Base-by-base conservation (phyloP, 2,329 filamentous ascomycete genomes). In the Dichotomopilus funicola region DNA sequence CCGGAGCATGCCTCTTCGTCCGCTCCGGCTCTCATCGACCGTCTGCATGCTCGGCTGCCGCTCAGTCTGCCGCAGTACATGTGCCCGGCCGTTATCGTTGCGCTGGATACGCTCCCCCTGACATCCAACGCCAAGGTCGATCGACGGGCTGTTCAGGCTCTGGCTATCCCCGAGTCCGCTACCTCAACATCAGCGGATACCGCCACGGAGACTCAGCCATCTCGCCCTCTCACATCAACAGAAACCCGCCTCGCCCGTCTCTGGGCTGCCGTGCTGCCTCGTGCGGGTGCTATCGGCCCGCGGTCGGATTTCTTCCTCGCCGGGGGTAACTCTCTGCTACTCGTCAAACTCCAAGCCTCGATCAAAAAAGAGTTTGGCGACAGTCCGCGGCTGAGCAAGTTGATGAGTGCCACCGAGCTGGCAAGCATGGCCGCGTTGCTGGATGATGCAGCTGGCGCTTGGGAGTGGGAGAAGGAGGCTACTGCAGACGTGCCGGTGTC, bases 321-420 rank as follows among this genome's bases (percentile, higher is more conserved):
- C 1, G 51, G 51, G 36, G 51, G 51, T 40, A 53, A 41, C 51
- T 53, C 51, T 9, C 43, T 53, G n/a, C 44, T 53, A 31, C 43
- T 48, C 9, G 44, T 53, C 36, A 35, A 42, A n/a, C 27, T 53
- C n/a, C 51, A 53, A 31, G 51, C 51, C 2, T 7, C 12, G 27
- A 42, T 53, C 44, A 40, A 42, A 12, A 12, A 12, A 4, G 27
- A 27, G 7, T 48, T 53, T 5, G 37, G 44, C 12, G 36, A 13
- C 6, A 31, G 43, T 1, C 35, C 37, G 2, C 43, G 36, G 11
- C 44, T 53, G n/a, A 35, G 19, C 43, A 36, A 53, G 12, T 6
- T 53, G 12, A 47, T 53, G 43, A 48, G 37, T 27, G 44, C 36
- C 1, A 35, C 35, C 36, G 37, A 47, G 31, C 36, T 53, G 7